These are phyloP conservation scores for Batkoa obscura DNA, from an alignment of 371 early-diverging fungal genomes.

Conservation along the genomic window DNA sequence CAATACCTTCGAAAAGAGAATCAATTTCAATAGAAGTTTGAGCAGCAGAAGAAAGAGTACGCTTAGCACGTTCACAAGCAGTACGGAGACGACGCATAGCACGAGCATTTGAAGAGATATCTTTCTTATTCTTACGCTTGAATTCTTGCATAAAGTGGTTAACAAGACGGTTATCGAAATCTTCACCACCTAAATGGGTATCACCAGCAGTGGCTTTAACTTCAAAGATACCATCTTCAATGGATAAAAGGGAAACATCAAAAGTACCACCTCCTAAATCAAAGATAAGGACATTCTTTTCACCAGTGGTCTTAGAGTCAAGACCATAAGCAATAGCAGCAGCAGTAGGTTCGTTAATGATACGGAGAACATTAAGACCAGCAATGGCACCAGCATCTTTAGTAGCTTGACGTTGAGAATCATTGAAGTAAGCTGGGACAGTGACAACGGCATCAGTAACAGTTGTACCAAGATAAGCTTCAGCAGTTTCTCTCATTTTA, in stretches of 20 bases:
- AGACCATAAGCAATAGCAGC: conserved; percentile 89
- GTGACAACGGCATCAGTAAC: conserved; percentile 91
- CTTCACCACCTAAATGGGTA: conserved; percentile 87
- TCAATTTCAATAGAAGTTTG: conserved; percentile 45
- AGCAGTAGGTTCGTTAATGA: conserved; percentile 90
- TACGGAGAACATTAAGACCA: conserved; percentile 53
- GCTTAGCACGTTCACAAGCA: conserved; percentile 78
- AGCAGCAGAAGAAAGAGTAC: conserved; percentile 65
- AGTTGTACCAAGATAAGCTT: conserved; percentile 82
- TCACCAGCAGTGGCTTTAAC: conserved; percentile 79
- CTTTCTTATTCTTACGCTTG: conserved; percentile 53
- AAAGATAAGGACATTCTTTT: conserved; percentile 65
- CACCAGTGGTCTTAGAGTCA: conserved; percentile 34
- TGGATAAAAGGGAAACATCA: conserved; percentile 79
- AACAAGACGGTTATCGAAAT: conserved; percentile 72
- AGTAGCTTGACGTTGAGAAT: conserved; percentile 65
- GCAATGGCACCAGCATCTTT: conserved; percentile 65
- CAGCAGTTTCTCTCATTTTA: conserved; percentile 94
- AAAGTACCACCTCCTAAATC: conserved; percentile 96
- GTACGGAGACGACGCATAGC: conserved; percentile 73
- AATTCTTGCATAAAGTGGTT: conserved; percentile 52
- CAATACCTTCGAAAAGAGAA: conserved; percentile 82
- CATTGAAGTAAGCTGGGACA: conserved; percentile 90
- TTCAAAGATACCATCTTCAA: conserved; percentile 74
- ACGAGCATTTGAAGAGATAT: conserved; percentile 47